Percentiles rank a stretch among this genome's conserved stretches.
phyloP scores from a whole-genome alignment of 306 rosid genomes.

The Cucurbita pepo region DNA sequence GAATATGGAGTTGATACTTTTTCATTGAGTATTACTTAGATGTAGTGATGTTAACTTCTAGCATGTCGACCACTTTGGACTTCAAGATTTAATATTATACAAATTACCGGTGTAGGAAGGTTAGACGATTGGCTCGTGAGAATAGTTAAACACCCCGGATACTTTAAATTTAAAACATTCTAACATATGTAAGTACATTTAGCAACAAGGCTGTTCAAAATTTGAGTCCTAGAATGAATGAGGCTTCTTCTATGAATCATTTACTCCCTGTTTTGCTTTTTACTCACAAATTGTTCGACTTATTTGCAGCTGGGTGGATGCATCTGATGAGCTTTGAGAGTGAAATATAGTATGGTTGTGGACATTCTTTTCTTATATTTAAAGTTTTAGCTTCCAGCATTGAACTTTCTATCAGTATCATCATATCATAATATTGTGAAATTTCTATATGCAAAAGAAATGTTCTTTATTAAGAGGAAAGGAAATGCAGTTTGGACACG shows the following conservation, averaged over 20 bases:
- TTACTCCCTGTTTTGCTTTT: conserved; percentile 1
- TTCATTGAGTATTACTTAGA: not conserved
- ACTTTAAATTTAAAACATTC: too few relatives aligned
- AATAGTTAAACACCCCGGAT: too few relatives aligned
- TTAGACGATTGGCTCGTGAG: not conserved
- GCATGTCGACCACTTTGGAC: not conserved
- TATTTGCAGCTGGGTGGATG: conserved; percentile 69
- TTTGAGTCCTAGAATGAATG: not conserved
- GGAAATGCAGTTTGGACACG: not conserved
- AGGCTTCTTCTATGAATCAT: not conserved
- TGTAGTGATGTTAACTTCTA: not conserved
- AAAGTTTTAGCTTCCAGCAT: not conserved
- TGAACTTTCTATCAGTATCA: not conserved
- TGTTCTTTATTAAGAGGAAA: not conserved
- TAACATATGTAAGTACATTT: not conserved
- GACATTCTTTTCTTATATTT: not conserved
- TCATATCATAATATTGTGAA: not conserved
- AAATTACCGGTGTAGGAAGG: not conserved
- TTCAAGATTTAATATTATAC: too few relatives aligned
- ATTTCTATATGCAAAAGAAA: not conserved
- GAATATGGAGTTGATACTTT: not conserved
- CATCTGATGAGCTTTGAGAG: conserved; percentile 29
- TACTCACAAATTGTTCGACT: not conserved
- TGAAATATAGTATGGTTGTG: not conserved
- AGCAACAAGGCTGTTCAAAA: not conserved